Evolutionary conservation across 1,284 basidiomycete genomes (phyloP), one percentile per base, ranked within the genome.

Genomic region (Pseudozyma pruni): DNA sequence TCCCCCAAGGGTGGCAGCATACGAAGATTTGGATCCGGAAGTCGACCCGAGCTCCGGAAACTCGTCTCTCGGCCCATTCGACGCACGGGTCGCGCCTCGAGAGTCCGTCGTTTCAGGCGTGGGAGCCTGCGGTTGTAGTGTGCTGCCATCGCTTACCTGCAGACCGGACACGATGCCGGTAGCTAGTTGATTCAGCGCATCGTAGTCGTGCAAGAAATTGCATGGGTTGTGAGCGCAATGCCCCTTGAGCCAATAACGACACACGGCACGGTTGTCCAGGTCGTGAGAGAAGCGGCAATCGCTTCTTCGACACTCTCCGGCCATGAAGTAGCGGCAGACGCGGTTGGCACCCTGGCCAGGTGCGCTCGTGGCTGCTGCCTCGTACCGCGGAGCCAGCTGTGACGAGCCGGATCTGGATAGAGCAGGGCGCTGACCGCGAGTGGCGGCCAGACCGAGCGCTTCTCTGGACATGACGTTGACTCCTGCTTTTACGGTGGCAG

Each of bases 181-280:
- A 3, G 76, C 88, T 81, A 52, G 91, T 85, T 78, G 91, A 89
- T 45, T 89, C 87, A 75, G 91, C 88, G 78, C 91, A 38, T 74
- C 81, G 22, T 72, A 75, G 49, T 81, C 77, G 44, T 81, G 80
- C 63, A 81, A 41, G 46, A 83, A 81, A 17, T 72, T 68, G 67
- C 81, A 81, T 7, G 79, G 79, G 33, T 80, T 76, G 38, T 74
- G 75, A 2, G 78, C 63, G 66, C 81, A 77, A 90, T 93, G 94
- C 4, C 95, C 95, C 46, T 94, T 88, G 37, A 99, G 87, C 95
- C 95, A 99, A 85, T 98, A 98, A 31, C 95, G 91, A 83, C 93
- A 98, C 20, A 97, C 84, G 0, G 94, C 94, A 35, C 82, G 81
- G 33, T 51, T 61, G 48, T 81, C 79, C 13, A 84, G 72, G 37